Conservation (phyloP, 306 rosid species). For the Vigna nakashimae region DNA sequence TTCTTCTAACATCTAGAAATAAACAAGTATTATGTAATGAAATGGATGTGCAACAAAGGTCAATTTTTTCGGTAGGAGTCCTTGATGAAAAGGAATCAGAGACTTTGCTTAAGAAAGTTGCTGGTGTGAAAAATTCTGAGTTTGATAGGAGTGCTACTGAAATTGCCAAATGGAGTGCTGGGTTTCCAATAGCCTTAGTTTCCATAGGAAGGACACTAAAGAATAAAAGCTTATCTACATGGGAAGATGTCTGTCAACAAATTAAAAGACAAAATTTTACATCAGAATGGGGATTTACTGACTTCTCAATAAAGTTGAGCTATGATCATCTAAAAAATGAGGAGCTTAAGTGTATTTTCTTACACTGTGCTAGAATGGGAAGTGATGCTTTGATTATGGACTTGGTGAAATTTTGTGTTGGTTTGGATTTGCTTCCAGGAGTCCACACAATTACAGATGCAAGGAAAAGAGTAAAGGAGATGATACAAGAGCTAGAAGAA, state of each 20-base stretch:
- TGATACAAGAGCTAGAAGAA: constrained; percentile 5
- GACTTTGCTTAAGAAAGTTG: constrained; percentile 8
- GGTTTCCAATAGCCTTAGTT: constrained; percentile 22
- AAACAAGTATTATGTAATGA: neutral
- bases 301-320: constrained; percentile 27
- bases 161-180: neutral
- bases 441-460: constrained; percentile 9
- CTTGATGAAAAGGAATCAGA: neutral
- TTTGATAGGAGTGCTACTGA: neutral
- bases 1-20: neutral
- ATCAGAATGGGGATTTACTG: neutral
- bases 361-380: constrained; percentile 38
- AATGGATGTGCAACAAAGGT: neutral
- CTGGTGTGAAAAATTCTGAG: neutral
- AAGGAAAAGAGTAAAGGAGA: neutral
- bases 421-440: constrained; percentile 11
- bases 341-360: neutral
- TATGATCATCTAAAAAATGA: constrained; percentile 32
- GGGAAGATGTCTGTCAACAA: constrained; percentile 9
- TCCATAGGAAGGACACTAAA: constrained; percentile 1
- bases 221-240: neutral
- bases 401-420: constrained; percentile 30
- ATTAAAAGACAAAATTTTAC: neutral
- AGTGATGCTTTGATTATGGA: constrained; percentile 17
- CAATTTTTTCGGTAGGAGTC: neutral